A percentile compares a stretch with the other conserved stretches of the same genome.
These are phyloP conservation scores for Salvia splendens DNA, from an alignment of 257 asterid species.

Conservation along the genomic window DNA sequence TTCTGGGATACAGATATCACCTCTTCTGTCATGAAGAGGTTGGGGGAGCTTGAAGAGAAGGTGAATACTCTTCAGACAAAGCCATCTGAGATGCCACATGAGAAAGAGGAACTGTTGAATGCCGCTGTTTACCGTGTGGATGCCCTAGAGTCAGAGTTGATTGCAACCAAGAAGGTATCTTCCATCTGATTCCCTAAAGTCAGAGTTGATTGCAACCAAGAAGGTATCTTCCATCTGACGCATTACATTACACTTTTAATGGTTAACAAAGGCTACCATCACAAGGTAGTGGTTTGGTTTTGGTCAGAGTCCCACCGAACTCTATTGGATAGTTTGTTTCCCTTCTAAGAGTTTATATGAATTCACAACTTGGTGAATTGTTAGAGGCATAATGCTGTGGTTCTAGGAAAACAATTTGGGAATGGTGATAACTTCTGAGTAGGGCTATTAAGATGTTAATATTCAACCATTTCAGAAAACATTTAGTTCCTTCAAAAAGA, in stretches of 20 bases:
- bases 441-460: not conserved
- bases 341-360: not conserved
- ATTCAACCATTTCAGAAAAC: not conserved
- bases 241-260: not conserved
- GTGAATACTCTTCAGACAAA: conserved; percentile 73
- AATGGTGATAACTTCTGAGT: not conserved
- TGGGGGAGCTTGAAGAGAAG: conserved; percentile 87
- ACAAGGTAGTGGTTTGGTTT: not conserved
- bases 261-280: too few species aligned
- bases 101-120: conserved; percentile 86
- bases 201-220: conserved; percentile 81
- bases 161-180: conserved; percentile 95
- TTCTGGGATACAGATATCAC: conserved; percentile 76
- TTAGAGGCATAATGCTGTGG: not conserved
- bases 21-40: conserved; percentile 72
- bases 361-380: not conserved
- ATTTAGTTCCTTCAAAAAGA: too few species aligned
- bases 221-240: conserved; percentile 44
- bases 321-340: too few species aligned
- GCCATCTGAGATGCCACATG: conserved; percentile 93
- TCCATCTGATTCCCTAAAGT: conserved; percentile 83
- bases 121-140: conserved; percentile 98
- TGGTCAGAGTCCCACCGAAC: not conserved
- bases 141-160: conserved; percentile 94
- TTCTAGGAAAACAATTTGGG: not conserved